Conservation (phyloP, 495 filamentous ascomycete species). For the Neurospora sp. region DNA sequence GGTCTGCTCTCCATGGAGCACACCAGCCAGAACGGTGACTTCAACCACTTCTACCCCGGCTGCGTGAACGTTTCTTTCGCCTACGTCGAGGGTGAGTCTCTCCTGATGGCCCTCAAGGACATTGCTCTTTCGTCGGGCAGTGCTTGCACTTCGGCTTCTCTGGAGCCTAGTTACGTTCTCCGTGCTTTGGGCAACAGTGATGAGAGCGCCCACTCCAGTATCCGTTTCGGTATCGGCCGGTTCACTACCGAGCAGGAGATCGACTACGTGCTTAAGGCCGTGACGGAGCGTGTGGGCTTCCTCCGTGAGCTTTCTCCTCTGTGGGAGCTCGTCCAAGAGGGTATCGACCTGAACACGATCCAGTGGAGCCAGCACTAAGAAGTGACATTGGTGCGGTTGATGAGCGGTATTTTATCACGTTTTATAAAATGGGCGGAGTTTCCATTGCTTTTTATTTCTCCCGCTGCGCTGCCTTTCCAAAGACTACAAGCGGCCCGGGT, state of each 20-base stretch:
- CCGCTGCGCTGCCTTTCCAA: background rate
- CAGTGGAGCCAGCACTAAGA: slow-evolving; percentile 90
- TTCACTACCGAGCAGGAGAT: slow-evolving; percentile 95
- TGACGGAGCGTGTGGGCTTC: slow-evolving; percentile 80
- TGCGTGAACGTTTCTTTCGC: slow-evolving; percentile 98
- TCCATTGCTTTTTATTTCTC: background rate
- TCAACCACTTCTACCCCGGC: slow-evolving; percentile 76
- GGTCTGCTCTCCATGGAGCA: slow-evolving; percentile 85
- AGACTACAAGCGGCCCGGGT: background rate
- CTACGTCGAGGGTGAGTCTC: slow-evolving; percentile 94
- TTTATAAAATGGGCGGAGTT: background rate
- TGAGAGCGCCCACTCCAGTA: slow-evolving; percentile 94
- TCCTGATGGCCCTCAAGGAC: slow-evolving; percentile 96
- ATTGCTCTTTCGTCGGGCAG: slow-evolving; percentile 95
- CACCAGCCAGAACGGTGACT: slow-evolving; percentile 82
- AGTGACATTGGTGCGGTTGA: background rate
- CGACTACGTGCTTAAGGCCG: slow-evolving; percentile 94
- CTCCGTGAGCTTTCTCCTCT: slow-evolving; percentile 90
- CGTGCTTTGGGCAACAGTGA: slow-evolving; percentile 90
- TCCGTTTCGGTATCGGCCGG: slow-evolving; percentile 92
- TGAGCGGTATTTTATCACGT: background rate
- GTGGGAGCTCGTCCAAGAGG: slow-evolving; percentile 98
- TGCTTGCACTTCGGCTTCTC: slow-evolving; percentile 91
- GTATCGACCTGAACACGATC: slow-evolving; percentile 89
- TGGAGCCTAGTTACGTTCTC: slow-evolving; percentile 93